phyloP scores from a whole-genome alignment of 306 rosid species.

The Calophaca sinica region DNA sequence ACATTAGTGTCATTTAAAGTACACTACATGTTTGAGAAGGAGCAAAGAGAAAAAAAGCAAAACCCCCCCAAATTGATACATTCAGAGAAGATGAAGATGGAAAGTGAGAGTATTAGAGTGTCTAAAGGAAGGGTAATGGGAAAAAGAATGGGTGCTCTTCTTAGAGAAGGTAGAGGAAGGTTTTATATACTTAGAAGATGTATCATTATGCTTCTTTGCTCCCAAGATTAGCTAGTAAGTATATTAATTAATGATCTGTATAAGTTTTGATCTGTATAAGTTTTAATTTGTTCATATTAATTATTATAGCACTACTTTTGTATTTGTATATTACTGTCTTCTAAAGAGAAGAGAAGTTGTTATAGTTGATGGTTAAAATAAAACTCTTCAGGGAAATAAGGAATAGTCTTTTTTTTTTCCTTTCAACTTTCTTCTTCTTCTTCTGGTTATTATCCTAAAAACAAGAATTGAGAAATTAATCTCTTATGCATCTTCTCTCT shows the following conservation, averaged over 20 bases:
- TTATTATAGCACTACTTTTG: neutral
- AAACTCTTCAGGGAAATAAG: conserved; percentile 1
- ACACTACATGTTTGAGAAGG: conserved; percentile 44
- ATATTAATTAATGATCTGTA: no score
- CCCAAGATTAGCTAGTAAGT: conserved; percentile 39
- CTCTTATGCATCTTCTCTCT: neutral
- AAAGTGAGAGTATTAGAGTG: conserved; percentile 45
- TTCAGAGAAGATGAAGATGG: conserved; percentile 45
- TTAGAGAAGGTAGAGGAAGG: conserved; percentile 64
- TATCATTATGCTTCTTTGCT: conserved; percentile 56
- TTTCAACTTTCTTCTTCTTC: conserved; percentile 6
- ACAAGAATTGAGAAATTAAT: neutral
- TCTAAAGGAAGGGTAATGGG: conserved; percentile 57
- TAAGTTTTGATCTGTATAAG: neutral
- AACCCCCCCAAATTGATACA: conserved; percentile 31
- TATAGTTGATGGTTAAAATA: conserved; percentile 5
- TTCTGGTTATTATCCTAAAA: conserved; percentile 5
- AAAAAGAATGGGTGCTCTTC: conserved; percentile 55
- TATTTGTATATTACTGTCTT: conserved; percentile 36
- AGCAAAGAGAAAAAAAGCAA: conserved; percentile 29
- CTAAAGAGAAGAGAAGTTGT: conserved; percentile 34
- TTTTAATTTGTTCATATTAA: conserved; percentile 26
- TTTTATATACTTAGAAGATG: conserved; percentile 66
- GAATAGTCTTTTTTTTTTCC: neutral
- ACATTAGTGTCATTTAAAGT: conserved; percentile 29